Evolutionary conservation across 306 rosid genomes (phyloP), one percentile per base, ranked within the genome.

Genomic region (Citrullus colocynthis): DNA sequence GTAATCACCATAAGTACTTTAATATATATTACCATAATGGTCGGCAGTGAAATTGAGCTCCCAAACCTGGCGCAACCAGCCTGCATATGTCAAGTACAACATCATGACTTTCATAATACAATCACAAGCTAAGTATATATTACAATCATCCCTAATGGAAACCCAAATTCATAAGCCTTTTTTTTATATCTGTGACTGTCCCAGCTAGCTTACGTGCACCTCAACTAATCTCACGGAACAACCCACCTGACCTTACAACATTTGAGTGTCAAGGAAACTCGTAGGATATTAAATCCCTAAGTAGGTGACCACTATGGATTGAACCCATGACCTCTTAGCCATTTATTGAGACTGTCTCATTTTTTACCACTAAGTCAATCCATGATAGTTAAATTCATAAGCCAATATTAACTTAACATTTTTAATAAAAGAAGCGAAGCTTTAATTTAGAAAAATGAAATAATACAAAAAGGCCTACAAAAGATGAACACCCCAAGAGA

Each of bases 21-120:
- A 41, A 16, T 30, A 72, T 24, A 72, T 28, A 72, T 49, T 72
- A 72, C 77, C 77, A 72, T 72, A 49, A 49, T 72, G 77, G 57
- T 13, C 28, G 2, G 59, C 60, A 28, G 44, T 24, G 44, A 49
- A 28, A 49, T 49, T 28, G 42, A 72, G 44, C 77, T 72, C 77
- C 60, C 59, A 72, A 72, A 72, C 77, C 77, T 30, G 60, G 34
- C 20, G 21, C 77, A 30, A 72, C 44, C 44, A 72, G 15, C 45
- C 77, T 72, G 44, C 77, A 49, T 49, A 72, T 24, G 9, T 48
- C 44, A 72, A 49, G 77, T 49, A 48, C 60, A 71, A 72, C 60
- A 72, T 48, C 16, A 2, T 32, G n/a, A 64, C 18, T 64, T 36
- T 64, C 21, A 64, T 17, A 16, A n/a, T 36, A 36, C 45, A 2